These are phyloP conservation scores for Linum tenue DNA, from an alignment of 345 rosid genomes.

Conservation along the genomic window DNA sequence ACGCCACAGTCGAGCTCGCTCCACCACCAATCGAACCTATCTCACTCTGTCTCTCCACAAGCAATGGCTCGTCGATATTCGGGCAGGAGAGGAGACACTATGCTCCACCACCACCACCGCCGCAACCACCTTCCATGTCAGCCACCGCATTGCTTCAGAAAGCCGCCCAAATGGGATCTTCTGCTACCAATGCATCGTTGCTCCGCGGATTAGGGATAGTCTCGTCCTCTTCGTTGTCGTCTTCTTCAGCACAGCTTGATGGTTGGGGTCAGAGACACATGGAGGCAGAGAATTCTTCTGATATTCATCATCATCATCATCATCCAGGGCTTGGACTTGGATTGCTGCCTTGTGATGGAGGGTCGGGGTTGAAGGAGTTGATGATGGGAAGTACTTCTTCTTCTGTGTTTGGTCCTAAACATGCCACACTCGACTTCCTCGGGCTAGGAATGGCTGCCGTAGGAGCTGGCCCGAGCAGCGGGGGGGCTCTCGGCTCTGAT, in stretches of 20 bases:
- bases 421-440: slow-evolving; percentile 83
- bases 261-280: slow-evolving; percentile 43
- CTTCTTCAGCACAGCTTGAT: slow-evolving; percentile 46
- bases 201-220: slow-evolving; percentile 78
- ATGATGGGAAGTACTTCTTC: slow-evolving; percentile 68
- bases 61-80: slow-evolving; percentile 53
- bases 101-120: slow-evolving; percentile 31
- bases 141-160: slow-evolving; percentile 93
- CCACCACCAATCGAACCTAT: slow-evolving; percentile 54
- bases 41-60: slow-evolving; percentile 75
- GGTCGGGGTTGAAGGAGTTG: slow-evolving; percentile 74
- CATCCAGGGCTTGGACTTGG: slow-evolving; percentile 73
- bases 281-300: slow-evolving; percentile 48
- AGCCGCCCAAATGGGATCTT: slow-evolving; percentile 93
- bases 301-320: not conserved
- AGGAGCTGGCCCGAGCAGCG: slow-evolving; percentile 32
- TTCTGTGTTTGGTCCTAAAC: slow-evolving; percentile 67
- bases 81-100: slow-evolving; percentile 58
- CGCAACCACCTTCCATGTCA: slow-evolving; percentile 36
- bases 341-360: slow-evolving; percentile 47
- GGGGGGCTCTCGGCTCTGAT: slow-evolving; percentile 54
- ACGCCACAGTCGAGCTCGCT: slow-evolving; percentile 12
- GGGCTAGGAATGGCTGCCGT: slow-evolving; percentile 91
- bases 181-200: slow-evolving; percentile 66
- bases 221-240: slow-evolving; percentile 35